Percentiles rank a stretch among this genome's conserved stretches.
These are phyloP conservation scores for Zygnema cylindricum DNA, from an alignment of 139 green algal species.

Conservation along the genomic window DNA sequence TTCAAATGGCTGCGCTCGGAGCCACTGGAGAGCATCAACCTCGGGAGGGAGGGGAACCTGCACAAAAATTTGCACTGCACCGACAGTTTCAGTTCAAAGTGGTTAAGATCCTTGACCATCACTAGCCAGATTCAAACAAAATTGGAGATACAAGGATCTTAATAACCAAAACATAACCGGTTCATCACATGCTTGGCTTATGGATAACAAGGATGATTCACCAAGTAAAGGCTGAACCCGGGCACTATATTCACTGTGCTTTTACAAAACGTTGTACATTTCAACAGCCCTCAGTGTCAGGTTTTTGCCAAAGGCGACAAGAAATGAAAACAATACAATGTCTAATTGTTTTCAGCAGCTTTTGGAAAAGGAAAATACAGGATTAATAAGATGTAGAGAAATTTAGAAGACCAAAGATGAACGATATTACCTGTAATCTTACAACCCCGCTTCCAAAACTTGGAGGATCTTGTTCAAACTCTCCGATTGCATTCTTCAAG, in stretches of 20 bases:
- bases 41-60: neutral
- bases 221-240: neutral
- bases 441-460: neutral
- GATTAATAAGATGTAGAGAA: neutral
- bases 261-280: neutral
- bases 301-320: neutral
- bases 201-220: neutral
- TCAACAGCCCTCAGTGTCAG: neutral
- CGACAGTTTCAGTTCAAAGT: too few relatives aligned
- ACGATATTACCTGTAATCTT: neutral
- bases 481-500: neutral
- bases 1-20: neutral
- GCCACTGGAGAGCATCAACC: slow-evolving; percentile 15
- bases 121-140: too few relatives aligned
- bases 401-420: neutral
- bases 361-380: neutral
- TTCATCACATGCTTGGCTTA: neutral
- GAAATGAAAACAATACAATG: neutral
- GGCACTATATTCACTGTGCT: neutral
- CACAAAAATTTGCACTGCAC: too few relatives aligned
- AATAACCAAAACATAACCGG: neutral
- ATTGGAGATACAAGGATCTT: neutral
- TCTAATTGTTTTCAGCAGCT: neutral
- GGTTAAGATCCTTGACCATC: too few relatives aligned
- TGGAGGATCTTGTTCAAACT: slow-evolving; percentile 1